A percentile compares a stretch with the other conserved stretches of the same genome.
phyloP scores from a whole-genome alignment of 495 filamentous ascomycete species.

The Penicillium coffeae region DNA sequence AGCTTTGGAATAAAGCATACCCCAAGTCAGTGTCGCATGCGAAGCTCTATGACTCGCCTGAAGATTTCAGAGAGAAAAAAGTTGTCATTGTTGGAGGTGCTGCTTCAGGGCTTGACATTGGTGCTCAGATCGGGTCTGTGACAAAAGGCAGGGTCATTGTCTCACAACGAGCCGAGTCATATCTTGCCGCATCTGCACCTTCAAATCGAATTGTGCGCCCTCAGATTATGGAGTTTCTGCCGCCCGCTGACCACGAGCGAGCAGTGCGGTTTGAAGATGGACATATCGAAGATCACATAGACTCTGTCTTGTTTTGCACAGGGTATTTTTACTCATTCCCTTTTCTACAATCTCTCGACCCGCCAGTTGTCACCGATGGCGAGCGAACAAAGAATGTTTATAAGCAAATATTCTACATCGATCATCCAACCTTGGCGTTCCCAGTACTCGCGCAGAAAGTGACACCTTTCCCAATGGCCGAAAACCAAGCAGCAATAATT shows the following conservation, averaged over 20 bases:
- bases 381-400: constrained; percentile 65
- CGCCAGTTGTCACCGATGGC: constrained; percentile 62
- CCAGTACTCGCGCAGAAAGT: constrained; percentile 71
- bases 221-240: constrained; percentile 56
- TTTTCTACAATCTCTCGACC: constrained; percentile 52
- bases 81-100: constrained; percentile 75
- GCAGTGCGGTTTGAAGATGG: constrained; percentile 53
- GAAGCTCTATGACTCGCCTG: constrained; percentile 67
- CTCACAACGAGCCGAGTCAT: constrained; percentile 47
- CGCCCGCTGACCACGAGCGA: constrained; percentile 32
- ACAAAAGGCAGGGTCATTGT: constrained; percentile 50
- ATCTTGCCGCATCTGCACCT: constrained; percentile 21
- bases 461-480: constrained; percentile 75
- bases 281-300: constrained; percentile 43
- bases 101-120: constrained; percentile 78
- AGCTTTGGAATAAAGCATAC: constrained; percentile 53
- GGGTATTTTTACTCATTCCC: constrained; percentile 58
- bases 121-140: constrained; percentile 61
- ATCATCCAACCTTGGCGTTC: constrained; percentile 76
- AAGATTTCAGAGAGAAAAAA: constrained; percentile 56
- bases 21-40: constrained; percentile 72
- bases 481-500: constrained; percentile 75
- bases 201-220: constrained; percentile 51
- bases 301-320: constrained; percentile 57
- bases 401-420: constrained; percentile 71